Evolutionary conservation across 768 basidiomycete species (phyloP), one percentile per base, ranked within the genome.

Genomic region (Phanerochaete carnosa): DNA sequence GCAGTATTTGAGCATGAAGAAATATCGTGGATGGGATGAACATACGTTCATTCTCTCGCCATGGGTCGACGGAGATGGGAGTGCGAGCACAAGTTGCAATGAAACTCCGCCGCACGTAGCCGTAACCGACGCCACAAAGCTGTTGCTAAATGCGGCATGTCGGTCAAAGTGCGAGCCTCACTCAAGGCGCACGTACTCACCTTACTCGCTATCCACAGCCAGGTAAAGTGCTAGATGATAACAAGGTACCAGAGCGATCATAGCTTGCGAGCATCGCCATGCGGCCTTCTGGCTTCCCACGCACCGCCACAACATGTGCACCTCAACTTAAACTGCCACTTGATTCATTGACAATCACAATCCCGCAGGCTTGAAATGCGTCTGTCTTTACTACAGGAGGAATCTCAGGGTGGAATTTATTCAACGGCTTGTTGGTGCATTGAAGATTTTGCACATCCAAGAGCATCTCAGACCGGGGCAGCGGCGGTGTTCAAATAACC

Each of bases 31-130:
- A 68, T 69, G 61, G 64, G 59, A 53, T 39, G 35, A 43, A 64
- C 76, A 55, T 65, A 77, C 76, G 67, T 77, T 77, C 76, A 77
- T 77, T 65, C 68, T 73, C 66, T 65, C 62, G 63, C 65, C 68
- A 70, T 66, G 22, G 37, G 56, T 64, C 72, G 64, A 59, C 62
- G 57, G 66, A 70, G 69, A 59, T 61, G 64, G 68, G 67, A 58
- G 67, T 66, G 64, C 25, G 37, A 47, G 65, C 61, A 66, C 68
- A 69, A 70, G 66, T 54, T 45, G 3, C 16, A 29, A 63, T 63
- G 49, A 39, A 52, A 59, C 73, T 74, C 57, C 49, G 58, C 64
- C 72, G 72, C 55, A 23, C 19, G 30, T 56, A 53, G 16, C 54
- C 23, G 12, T 50, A 29, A 53, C 56, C 1, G 22, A 51, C 57